A percentile compares a stretch with the other conserved stretches of the same genome.
phyloP scores from a whole-genome alignment of 306 rosid genomes.

The Cotoneaster glaucophyllus region DNA sequence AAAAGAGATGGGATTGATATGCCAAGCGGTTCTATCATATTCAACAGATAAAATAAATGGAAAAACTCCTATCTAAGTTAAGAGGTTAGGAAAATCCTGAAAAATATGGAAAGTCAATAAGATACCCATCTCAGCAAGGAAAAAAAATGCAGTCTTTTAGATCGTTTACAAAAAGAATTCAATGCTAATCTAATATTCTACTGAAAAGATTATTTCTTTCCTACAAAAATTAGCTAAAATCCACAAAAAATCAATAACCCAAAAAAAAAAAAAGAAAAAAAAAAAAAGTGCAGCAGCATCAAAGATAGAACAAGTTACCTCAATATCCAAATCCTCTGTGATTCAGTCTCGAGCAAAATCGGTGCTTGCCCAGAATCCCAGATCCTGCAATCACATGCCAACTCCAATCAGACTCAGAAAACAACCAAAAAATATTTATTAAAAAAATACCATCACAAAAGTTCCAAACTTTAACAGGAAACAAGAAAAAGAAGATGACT shows the following conservation, averaged over 20 bases:
- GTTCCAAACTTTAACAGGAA: neutral
- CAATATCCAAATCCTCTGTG: neutral
- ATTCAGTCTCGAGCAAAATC: neutral
- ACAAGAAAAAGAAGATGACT: neutral
- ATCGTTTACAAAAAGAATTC: conserved; percentile 1
- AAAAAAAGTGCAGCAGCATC: neutral
- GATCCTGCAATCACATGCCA: conserved; percentile 29
- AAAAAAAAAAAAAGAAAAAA: neutral
- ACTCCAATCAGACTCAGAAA: conserved; percentile 17
- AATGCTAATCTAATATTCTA: conserved; percentile 1
- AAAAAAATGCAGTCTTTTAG: neutral
- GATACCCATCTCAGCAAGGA: neutral
- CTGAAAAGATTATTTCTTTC: neutral
- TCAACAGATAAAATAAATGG: too few species aligned
- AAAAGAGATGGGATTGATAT: neutral
- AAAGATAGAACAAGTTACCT: conserved; percentile 22
- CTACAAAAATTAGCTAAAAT: neutral
- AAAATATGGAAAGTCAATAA: conserved; percentile 1
- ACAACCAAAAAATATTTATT: neutral
- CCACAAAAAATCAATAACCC: neutral
- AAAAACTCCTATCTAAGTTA: conserved; percentile 1
- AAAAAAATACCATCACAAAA: neutral
- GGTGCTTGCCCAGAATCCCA: conserved; percentile 19
- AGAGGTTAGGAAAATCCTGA: neutral
- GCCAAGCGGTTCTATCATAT: neutral